Percentiles rank a stretch among this genome's conserved stretches.
These are phyloP conservation scores for Didymella segeticola DNA, from an alignment of 2,329 filamentous ascomycete genomes.

Conservation along the genomic window DNA sequence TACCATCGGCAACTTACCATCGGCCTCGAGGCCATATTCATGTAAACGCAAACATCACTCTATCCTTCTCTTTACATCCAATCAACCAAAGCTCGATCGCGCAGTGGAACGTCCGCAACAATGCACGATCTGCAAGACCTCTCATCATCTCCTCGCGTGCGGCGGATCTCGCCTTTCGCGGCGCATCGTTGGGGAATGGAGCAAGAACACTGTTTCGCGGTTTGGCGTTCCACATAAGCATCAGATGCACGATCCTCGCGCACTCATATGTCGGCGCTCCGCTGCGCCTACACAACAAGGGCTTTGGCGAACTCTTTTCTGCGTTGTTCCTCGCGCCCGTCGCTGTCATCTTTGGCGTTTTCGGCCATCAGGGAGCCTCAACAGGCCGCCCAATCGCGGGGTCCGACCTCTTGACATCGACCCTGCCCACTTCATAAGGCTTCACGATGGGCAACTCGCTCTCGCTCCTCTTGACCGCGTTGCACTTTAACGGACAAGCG, in stretches of 20 bases:
- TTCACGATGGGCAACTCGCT: constrained; percentile 10
- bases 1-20: no score
- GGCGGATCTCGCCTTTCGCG: neutral
- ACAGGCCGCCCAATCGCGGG: constrained; percentile 3
- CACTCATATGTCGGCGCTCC: constrained; percentile 9
- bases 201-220: constrained; percentile 5
- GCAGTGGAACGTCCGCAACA: no score
- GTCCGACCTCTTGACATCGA: constrained; percentile 7
- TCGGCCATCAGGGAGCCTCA: constrained; percentile 8
- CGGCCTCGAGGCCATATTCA: no score
- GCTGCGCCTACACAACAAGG: constrained; percentile 5
- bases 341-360: constrained; percentile 6
- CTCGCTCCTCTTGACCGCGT: constrained; percentile 5
- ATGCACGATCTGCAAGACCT: no score
- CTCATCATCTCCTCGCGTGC: constrained; percentile 7
- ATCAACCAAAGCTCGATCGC: no score
- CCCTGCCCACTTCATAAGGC: constrained; percentile 4
- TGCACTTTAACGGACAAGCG: constrained; percentile 9
- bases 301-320: constrained; percentile 9
- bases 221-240: constrained; percentile 4
- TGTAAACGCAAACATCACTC: no score
- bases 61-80: no score
- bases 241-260: constrained; percentile 9
- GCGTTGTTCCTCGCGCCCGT: constrained; percentile 10
- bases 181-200: neutral